Base-by-base conservation (phyloP, 164 flowering plant species). In the Macadamia integrifolia region DNA sequence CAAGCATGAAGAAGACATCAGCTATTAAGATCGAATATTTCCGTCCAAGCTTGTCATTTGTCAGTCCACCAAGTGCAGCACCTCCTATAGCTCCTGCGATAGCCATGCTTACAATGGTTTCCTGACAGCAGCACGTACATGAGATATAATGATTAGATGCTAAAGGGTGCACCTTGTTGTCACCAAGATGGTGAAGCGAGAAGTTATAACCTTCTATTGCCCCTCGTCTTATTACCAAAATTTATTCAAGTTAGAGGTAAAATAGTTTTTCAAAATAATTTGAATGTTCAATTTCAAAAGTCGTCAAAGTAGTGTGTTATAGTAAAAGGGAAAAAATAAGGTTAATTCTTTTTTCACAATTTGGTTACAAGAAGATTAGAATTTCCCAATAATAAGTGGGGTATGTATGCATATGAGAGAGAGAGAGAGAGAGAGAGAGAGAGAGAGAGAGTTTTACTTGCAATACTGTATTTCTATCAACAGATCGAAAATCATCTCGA, bases 61-160 rank as follows among this genome's bases (percentile, higher is more conserved):
- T 67, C 82, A 79, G 85, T 46, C 97, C 97, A 17, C 98, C 98
- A 15, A 86, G 1, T 0, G 82, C 98, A 8, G 98, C 98, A 17
- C 98, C 98, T 18, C 92, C 0, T 13, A 94, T 92, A 11, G 98
- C 98, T 29, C 97, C 98, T 23, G 88, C 96, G 6, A 90, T 88
- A 0, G 96, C 93, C 89, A 84, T 92, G 64, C 97, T 87, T 50
- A 94, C 98, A 6, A 91, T 94, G 1, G 88, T 82, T 81, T 90
- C 97, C 97, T 91, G 77, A 64, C 32, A 44, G 31, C 57, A 46
- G 44, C n/a, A n/a, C n/a, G n/a, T 6, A 29, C 18, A 59, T 35
- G 2, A 5, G 0, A 58, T 50, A 58, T 9, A 5, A n/a, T 10
- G 40, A 60, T n/a, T n/a, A n/a, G n/a, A n/a, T n/a, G n/a, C n/a